phyloP scores from a whole-genome alignment of 2,329 filamentous ascomycete species.

The Coleophoma crateriformis region DNA sequence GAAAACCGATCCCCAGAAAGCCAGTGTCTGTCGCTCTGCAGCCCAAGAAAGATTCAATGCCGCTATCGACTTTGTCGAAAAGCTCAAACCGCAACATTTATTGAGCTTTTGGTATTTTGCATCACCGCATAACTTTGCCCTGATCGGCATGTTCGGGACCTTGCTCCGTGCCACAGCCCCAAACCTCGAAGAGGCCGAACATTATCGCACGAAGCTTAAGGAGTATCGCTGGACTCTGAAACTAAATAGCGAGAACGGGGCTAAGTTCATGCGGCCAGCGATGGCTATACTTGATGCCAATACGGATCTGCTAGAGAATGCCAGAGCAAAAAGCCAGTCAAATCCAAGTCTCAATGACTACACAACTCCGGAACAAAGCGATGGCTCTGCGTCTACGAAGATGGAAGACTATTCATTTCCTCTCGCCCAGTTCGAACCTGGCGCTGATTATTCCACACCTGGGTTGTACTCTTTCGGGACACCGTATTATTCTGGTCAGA shows the following conservation, averaged over 20 bases:
- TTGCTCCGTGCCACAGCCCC: conserved; percentile 25
- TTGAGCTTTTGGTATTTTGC: conserved; percentile 41
- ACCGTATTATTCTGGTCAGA: conserved; percentile 8
- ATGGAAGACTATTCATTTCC: conserved; percentile 7
- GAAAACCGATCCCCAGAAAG: conserved; percentile 14
- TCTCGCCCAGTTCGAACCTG: conserved; percentile 2
- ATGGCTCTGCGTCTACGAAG: background rate
- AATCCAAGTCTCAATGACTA: background rate
- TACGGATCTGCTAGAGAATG: conserved; percentile 11
- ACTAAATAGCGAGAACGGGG: conserved; percentile 22
- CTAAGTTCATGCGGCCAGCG: conserved; percentile 18
- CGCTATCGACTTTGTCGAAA: conserved; percentile 34
- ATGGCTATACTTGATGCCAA: conserved; percentile 20
- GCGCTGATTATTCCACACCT: conserved; percentile 9
- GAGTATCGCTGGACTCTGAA: conserved; percentile 22
- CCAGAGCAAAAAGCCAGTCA: background rate
- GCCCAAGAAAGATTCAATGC: conserved; percentile 33
- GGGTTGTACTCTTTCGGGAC: conserved; percentile 11
- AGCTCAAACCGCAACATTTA: conserved; percentile 37
- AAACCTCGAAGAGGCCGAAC: conserved; percentile 15
- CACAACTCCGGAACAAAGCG: conserved; percentile 2
- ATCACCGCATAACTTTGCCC: conserved; percentile 36
- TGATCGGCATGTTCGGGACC: conserved; percentile 35
- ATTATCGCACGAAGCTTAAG: conserved; percentile 16
- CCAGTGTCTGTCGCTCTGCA: conserved; percentile 22